These are phyloP conservation scores for Cryptococcus jaspeensis DNA, from an alignment of 1,284 basidiomycete genomes.

Conservation along the genomic window DNA sequence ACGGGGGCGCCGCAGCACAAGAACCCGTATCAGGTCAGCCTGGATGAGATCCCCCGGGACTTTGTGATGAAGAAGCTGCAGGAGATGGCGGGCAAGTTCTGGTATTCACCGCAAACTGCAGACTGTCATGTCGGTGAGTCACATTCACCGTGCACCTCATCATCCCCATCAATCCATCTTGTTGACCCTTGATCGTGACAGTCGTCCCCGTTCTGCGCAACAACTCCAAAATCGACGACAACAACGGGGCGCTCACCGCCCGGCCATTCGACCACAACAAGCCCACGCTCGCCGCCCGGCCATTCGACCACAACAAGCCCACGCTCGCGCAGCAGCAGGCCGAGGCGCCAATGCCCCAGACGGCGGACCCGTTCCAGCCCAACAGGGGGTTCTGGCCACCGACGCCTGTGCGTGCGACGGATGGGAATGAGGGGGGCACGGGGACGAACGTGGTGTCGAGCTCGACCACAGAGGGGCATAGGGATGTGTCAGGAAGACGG, in stretches of 20 bases:
- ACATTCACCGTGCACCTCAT: neutral
- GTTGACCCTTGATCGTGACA: slow-evolving; percentile 1
- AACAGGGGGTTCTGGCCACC: neutral
- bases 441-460: slow-evolving; percentile 15
- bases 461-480: slow-evolving; percentile 3
- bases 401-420: neutral
- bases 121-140: slow-evolving; percentile 47
- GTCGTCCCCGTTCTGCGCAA: slow-evolving; percentile 10
- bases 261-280: neutral
- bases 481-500: slow-evolving; percentile 15
- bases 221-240: neutral
- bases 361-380: neutral
- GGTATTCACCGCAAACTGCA: slow-evolving; percentile 36
- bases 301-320: neutral
- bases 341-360: neutral
- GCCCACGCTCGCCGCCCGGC: neutral
- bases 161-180: no score
- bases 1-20: neutral
- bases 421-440: neutral
- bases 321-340: no score
- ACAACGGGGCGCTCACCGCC: neutral
- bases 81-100: slow-evolving; percentile 37
- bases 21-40: slow-evolving; percentile 16
- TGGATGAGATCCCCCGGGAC: slow-evolving; percentile 31
- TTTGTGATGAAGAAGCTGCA: slow-evolving; percentile 43